Evolutionary conservation across 495 filamentous ascomycete genomes (phyloP), one percentile per base, ranked within the genome.

Genomic region (Lichenothelia convexa): DNA sequence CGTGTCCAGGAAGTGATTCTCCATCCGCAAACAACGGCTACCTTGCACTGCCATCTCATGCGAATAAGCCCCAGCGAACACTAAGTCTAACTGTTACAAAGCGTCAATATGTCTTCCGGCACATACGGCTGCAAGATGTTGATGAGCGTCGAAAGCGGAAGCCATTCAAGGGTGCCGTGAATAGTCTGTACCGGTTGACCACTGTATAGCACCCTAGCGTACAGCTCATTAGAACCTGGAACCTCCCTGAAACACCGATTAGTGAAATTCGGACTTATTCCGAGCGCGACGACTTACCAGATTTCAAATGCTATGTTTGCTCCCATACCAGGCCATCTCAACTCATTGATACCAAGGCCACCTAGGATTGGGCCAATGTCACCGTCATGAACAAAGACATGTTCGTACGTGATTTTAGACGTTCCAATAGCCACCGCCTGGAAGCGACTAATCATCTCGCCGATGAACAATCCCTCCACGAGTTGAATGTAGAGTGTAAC

Each of bases 261-360:
- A n/a, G n/a, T n/a, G n/a, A n/a, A n/a, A n/a, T n/a, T n/a, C n/a
- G n/a, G n/a, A n/a, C n/a, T n/a, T n/a, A n/a, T n/a, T n/a, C n/a
- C n/a, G n/a, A n/a, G n/a, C n/a, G n/a, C n/a, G n/a, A n/a, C n/a
- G n/a, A n/a, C n/a, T n/a, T n/a, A n/a, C n/a, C n/a, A n/a, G n/a
- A n/a, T n/a, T n/a, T 82, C 77, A 47, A 82, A 79, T 0, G 78
- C 63, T 4, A 80, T 57, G 49, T 80, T 75, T 6, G 61, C 56
- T 1, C 77, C 77, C 72, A 81, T 77, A 0, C 77, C 77, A 0
- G 75, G 76, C 77, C 77, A 82, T 3, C 78, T 68, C 75, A 80
- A 81, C 26, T 53, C 45, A 24, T 75, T 68, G 3, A 73, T 45
- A 47, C 80, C 75, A 39, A 82, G 48, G n/a, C 78, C 61, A 3